phyloP scores from a whole-genome alignment of 768 basidiomycete species.

The Heimioporus sp. region DNA sequence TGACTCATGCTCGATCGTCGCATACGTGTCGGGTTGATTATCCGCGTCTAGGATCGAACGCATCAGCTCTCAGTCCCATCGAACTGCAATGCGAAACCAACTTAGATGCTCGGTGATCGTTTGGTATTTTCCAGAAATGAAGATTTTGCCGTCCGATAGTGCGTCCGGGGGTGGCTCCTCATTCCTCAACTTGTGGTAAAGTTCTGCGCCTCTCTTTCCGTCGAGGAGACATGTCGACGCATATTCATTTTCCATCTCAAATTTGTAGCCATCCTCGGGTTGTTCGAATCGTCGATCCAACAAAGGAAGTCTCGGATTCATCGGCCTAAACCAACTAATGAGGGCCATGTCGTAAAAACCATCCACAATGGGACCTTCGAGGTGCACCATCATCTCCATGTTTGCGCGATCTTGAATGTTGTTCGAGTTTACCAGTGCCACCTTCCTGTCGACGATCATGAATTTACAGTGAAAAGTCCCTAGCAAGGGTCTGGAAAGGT shows the following conservation, averaged over 20 bases:
- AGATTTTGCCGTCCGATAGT: constrained; percentile 11
- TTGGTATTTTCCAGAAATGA: constrained; percentile 33
- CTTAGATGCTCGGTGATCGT: constrained; percentile 42
- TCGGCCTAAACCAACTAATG: constrained; percentile 53
- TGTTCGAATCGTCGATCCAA: constrained; percentile 30
- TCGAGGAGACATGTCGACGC: constrained; percentile 28
- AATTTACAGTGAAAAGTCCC: constrained; percentile 76
- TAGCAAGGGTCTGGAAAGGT: constrained; percentile 40
- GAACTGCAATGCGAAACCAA: constrained; percentile 9
- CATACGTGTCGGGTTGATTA: constrained; percentile 34
- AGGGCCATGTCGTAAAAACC: constrained; percentile 69
- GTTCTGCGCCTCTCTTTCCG: constrained; percentile 23
- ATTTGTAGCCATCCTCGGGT: constrained; percentile 37
- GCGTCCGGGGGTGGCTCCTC: constrained; percentile 11
- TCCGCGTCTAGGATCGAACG: constrained; percentile 27
- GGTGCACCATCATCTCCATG: constrained; percentile 62
- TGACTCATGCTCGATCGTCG: constrained; percentile 26
- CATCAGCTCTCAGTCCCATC: constrained; percentile 9
- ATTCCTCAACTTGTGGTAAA: constrained; percentile 18
- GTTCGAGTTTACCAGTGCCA: constrained; percentile 63
- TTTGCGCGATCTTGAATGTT: constrained; percentile 62
- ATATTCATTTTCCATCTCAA: constrained; percentile 33
- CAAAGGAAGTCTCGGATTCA: constrained; percentile 46
- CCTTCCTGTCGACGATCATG: constrained; percentile 65
- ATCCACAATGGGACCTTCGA: constrained; percentile 71